Conservation (phyloP, 78 protist species). For the Trichosphaerium sp. region DNA sequence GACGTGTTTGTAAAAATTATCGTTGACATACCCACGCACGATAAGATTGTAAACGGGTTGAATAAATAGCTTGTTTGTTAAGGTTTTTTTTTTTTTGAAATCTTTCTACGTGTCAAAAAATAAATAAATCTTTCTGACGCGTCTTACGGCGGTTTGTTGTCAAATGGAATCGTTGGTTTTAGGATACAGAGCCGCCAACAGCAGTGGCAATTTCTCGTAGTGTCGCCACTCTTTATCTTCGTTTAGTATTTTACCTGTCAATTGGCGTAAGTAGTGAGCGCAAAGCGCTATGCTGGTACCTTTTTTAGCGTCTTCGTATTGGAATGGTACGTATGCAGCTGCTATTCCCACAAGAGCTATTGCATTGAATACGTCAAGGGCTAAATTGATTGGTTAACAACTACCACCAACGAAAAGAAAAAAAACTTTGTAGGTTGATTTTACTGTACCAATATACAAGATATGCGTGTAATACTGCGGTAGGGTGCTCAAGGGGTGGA, state of each 20-base stretch:
- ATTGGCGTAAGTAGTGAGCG: too few relatives aligned
- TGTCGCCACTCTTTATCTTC: background rate
- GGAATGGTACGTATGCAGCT: background rate
- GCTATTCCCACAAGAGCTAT: conserved; percentile 9
- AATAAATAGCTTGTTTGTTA: conserved; percentile 7
- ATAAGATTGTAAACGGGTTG: conserved; percentile 49
- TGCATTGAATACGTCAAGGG: conserved; percentile 10
- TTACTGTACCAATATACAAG: too few relatives aligned
- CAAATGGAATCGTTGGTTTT: background rate
- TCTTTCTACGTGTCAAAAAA: background rate
- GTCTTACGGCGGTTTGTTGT: background rate
- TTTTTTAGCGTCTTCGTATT: too few relatives aligned
- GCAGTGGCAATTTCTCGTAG: background rate
- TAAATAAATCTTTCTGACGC: too few relatives aligned
- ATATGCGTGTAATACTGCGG: too few relatives aligned
- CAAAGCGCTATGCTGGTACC: too few relatives aligned
- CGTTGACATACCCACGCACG: conserved; percentile 35
- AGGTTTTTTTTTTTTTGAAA: background rate
- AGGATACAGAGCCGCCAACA: background rate
- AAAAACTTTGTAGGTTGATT: background rate
- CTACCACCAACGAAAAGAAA: background rate
- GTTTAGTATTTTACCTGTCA: conserved; percentile 15
- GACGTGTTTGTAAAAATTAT: conserved; percentile 29
- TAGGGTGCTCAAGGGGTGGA: conserved; percentile 15
- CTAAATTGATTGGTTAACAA: background rate